phyloP scores from a whole-genome alignment of 805 yeast genomes.

The Yamadazyma olivae region DNA sequence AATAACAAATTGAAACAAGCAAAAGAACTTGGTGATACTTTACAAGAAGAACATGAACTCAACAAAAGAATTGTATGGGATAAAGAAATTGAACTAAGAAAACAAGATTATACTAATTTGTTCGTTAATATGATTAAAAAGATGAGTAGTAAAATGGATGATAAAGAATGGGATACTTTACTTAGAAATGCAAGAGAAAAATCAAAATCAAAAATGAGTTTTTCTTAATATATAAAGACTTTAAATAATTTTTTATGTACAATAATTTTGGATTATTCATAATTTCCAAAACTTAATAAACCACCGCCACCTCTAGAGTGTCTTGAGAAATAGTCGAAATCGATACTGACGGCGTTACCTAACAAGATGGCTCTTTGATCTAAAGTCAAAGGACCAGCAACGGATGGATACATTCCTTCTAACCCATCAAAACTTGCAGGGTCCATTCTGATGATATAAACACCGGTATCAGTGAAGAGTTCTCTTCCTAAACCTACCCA shows the following conservation, averaged over 20 bases:
- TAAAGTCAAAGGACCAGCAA: constrained; percentile 55
- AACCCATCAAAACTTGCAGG: constrained; percentile 62
- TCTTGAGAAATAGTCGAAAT: constrained; percentile 95
- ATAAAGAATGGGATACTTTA: constrained; percentile 36
- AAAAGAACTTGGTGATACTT: constrained; percentile 37
- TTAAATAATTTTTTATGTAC: neutral
- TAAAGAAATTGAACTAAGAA: constrained; percentile 52
- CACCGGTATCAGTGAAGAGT: constrained; percentile 91
- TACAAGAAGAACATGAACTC: constrained; percentile 36
- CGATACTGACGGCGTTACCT: constrained; percentile 88
- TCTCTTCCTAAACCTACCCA: constrained; percentile 96
- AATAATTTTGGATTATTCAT: constrained; percentile 4
- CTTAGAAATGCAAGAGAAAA: constrained; percentile 23
- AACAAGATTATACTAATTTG: constrained; percentile 52
- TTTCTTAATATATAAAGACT: neutral
- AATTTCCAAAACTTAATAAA: constrained; percentile 34
- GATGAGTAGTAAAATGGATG: constrained; percentile 30
- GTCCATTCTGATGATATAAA: constrained; percentile 83
- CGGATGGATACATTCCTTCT: constrained; percentile 48
- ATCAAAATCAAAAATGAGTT: constrained; percentile 6
- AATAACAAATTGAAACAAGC: constrained; percentile 44
- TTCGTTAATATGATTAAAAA: constrained; percentile 45
- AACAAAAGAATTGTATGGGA: constrained; percentile 50
- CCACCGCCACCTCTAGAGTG: constrained; percentile 62
- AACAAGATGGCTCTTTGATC: constrained; percentile 85